Base-by-base conservation (phyloP, 257 asterid species). In the Avicennia marina region DNA sequence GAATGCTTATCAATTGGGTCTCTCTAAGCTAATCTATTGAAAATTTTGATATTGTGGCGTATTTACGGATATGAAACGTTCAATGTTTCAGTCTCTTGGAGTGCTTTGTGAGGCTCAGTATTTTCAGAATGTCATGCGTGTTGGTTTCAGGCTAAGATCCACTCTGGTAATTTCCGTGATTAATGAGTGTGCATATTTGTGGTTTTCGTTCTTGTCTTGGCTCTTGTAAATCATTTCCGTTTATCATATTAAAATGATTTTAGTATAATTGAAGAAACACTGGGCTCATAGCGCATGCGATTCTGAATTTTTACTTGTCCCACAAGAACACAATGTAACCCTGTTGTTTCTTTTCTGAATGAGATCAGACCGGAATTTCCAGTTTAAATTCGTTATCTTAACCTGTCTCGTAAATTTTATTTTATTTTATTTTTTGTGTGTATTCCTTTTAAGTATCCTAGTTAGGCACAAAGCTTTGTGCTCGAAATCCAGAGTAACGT, bases 81-180 rank as follows among this genome's bases (percentile, higher is more conserved):
- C 39, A 15, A 42, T 63, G 43, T 45, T 78, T 66, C 84, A 87
- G 95, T 80, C 88, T 56, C 58, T 85, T 69, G 96, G 96, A 68
- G 95, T 87, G 69, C 76, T 87, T 48, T 85, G 87, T 72, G 96
- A 87, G 72, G 90, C 96, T 67, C 96, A 81, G 67, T 87, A 87
- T 72, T 87, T 78, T 76, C 96, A 87, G 82, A 87, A 82, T 67
- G 96, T 87, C 71, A 87, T 82, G 96, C 96, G 96, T 66, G 93
- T 87, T 57, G 96, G 96, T 56, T 82, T 80, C 80, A 69, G 96
- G 81, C 83, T 87, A 63, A 73, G 96, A 73, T 63, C 95, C 56
- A 87, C 96, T 53, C 77, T 87, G 96, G 96, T 87, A 82, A 75
- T 64, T 66, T 53, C 58, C n/a, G n/a, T n/a, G n/a, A n/a, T n/a